Evolutionary conservation across 1,284 basidiomycete species (phyloP), one percentile per base, ranked within the genome.

Genomic region (Tetrapyrgos nigripes): DNA sequence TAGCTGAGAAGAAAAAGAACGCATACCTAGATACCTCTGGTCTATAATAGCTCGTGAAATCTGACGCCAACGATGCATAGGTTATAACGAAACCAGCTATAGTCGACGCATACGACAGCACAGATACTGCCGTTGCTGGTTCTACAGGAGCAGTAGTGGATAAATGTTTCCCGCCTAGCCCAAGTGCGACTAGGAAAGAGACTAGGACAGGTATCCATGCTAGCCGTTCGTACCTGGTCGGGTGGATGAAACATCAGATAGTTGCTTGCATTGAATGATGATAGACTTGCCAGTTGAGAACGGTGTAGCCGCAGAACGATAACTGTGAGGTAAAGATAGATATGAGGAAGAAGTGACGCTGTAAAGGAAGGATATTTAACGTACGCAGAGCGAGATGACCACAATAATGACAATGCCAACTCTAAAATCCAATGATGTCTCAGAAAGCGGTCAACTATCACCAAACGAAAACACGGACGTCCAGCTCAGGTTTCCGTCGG

Each of bases 381-480:
- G 66, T 63, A 89, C 88, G 13, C 93, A 69, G 24, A 98, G 81
- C 3, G 92, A 89, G 47, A 97, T 81, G 29, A 92, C 65, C 0
- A 86, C 83, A 26, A 97, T 90, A 49, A 98, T 87, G 27, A 96
- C 91, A 57, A 98, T 98, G 1, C 96, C 96, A 17, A 97, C 91
- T 51, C 89, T 33, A 33, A 33, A 33, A 8, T 33, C 8, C 9
- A 33, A 33, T 33, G 31, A 33, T 8, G 9, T 14, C 8, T 40
- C 14, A 8, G 37, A n/a, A 40, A 9, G 19, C 6, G 6, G 17
- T 5, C 17, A n/a, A 40, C 17, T 4, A 17, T 40, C 14, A 40
- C 8, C 19, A n/a, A n/a, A 40, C 6, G 37, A 17, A 53, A 10
- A 27, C 24, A 72, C 79, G 56, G 66, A 91, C 89, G 79, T 83